Percentiles rank a stretch among this genome's conserved stretches.
Conservation (phyloP, 306 rosid species). For the Quercus glauca region DNA sequence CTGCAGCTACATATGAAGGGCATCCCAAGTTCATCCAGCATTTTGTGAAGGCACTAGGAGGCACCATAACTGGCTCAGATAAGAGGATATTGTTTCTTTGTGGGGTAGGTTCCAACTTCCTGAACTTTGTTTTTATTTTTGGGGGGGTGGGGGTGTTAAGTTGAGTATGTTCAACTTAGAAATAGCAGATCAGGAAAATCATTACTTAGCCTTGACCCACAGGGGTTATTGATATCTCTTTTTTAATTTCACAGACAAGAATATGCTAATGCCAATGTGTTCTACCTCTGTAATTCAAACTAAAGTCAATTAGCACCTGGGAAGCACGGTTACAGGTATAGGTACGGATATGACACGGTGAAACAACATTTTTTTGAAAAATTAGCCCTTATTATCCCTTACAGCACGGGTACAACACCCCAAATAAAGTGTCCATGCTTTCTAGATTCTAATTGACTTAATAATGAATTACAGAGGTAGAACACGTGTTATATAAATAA, state of each 20-base stretch:
- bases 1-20: constrained; percentile 49
- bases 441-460: not conserved
- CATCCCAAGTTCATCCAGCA: constrained; percentile 55
- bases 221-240: not conserved
- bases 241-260: not conserved
- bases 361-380: too few species aligned
- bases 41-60: constrained; percentile 79
- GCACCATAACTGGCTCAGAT: constrained; percentile 55
- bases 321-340: too few species aligned
- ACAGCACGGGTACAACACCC: too few species aligned
- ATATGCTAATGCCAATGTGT: too few species aligned
- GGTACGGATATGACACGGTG: too few species aligned
- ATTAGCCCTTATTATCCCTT: too few species aligned
- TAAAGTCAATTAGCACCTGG: too few species aligned
- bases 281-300: too few species aligned
- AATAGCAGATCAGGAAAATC: not conserved
- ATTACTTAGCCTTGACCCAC: not conserved
- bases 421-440: too few species aligned
- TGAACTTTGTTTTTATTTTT: not conserved
- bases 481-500: not conserved
- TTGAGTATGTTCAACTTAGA: constrained; percentile 1
- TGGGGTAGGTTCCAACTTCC: constrained; percentile 56
- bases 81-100: constrained; percentile 78
- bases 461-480: not conserved
- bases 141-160: not conserved